phyloP scores from a whole-genome alignment of 805 yeast species.

The Yueomyces sinensis region DNA sequence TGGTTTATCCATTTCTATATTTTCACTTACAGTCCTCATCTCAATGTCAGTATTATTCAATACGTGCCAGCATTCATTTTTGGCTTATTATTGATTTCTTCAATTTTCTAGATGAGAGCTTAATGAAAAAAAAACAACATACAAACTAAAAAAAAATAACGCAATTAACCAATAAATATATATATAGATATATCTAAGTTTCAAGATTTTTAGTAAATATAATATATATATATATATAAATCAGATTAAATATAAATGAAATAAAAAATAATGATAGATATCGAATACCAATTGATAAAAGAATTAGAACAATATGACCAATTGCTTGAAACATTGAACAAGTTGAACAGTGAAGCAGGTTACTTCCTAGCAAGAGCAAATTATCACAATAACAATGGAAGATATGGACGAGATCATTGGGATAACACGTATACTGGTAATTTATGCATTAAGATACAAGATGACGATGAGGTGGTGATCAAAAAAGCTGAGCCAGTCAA shows the following conservation, averaged over 20 bases:
- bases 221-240: background rate
- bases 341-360: constrained; percentile 14
- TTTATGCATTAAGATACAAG: constrained; percentile 3
- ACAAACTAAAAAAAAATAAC: background rate
- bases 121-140: too few relatives aligned
- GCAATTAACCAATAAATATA: background rate
- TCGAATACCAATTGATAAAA: constrained; percentile 7
- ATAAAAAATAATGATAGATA: background rate
- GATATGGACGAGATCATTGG: constrained; percentile 23
- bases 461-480: background rate
- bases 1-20: constrained; percentile 19
- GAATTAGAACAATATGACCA: constrained; percentile 13
- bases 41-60: constrained; percentile 7
- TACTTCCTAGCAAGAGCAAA: constrained; percentile 19
- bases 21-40: constrained; percentile 10
- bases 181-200: background rate
- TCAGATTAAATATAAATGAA: background rate
- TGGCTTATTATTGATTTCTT: too few relatives aligned
- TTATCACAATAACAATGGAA: constrained; percentile 21
- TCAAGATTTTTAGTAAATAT: background rate
- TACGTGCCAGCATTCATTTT: constrained; percentile 15
- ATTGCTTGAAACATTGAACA: constrained; percentile 18
- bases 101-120: background rate
- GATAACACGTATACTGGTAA: constrained; percentile 19
- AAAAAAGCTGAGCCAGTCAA: constrained; percentile 2